Conservation (phyloP, 2,329 filamentous ascomycete species). For the Podosphaera fusca region DNA sequence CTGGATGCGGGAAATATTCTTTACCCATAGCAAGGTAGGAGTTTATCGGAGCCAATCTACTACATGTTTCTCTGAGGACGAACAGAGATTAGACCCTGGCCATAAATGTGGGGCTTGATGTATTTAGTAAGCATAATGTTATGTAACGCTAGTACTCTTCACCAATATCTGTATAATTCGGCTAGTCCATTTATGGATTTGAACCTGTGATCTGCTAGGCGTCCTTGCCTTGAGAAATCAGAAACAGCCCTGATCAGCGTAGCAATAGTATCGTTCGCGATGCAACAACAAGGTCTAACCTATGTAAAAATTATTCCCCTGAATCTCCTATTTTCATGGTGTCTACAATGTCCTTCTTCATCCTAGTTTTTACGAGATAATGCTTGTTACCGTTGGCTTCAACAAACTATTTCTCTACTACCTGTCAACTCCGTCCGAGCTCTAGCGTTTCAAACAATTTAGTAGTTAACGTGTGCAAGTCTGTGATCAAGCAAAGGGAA, state of each 20-base stretch:
- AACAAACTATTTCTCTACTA: background rate
- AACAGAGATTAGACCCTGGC: background rate
- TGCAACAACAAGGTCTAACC: background rate
- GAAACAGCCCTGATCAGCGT: background rate
- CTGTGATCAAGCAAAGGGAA: background rate
- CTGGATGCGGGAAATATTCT: constrained; percentile 13
- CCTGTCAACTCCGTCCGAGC: background rate
- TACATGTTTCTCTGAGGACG: background rate
- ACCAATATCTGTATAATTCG: background rate
- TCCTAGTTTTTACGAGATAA: background rate
- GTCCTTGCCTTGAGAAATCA: background rate
- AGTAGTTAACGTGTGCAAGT: background rate
- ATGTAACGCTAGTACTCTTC: background rate
- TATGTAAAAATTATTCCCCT: background rate
- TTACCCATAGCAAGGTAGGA: background rate
- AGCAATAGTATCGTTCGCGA: background rate
- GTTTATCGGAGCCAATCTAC: background rate
- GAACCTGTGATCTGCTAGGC: background rate
- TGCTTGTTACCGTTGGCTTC: background rate
- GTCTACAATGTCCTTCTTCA: background rate
- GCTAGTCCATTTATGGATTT: background rate
- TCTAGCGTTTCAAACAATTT: background rate
- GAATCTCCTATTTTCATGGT: background rate
- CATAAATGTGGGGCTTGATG: background rate
- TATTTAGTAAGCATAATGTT: no score